phyloP scores from a whole-genome alignment of 2,329 filamentous ascomycete genomes.

The Juglanconis sp. region DNA sequence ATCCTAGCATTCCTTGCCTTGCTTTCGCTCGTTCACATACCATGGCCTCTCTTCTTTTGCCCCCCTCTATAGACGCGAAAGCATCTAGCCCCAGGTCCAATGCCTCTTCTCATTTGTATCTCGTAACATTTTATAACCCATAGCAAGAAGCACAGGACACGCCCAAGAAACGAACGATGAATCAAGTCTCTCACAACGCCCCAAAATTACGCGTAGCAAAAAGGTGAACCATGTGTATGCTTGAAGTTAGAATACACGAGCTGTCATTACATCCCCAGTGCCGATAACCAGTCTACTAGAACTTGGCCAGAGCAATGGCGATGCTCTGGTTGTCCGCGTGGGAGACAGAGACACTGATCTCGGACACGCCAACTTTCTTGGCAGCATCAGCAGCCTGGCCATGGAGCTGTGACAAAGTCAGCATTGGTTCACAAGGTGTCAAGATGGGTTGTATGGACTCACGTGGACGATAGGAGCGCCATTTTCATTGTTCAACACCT shows the following conservation, averaged over 20 bases:
- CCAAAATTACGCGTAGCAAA: background rate
- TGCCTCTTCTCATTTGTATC: background rate
- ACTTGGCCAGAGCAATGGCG: constrained; percentile 83
- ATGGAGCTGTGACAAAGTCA: constrained; percentile 64
- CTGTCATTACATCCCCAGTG: background rate
- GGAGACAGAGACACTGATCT: constrained; percentile 89
- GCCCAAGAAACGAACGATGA: background rate
- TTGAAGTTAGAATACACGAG: background rate
- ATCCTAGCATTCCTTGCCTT: too few relatives aligned
- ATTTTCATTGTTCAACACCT: constrained; percentile 76
- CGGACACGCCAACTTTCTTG: constrained; percentile 82
- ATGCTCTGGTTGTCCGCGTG: constrained; percentile 94
- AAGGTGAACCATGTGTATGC: background rate
- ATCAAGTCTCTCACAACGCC: background rate
- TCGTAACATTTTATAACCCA: constrained; percentile 4
- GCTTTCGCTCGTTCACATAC: too few relatives aligned
- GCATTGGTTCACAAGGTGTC: constrained; percentile 20
- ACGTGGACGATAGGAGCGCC: constrained; percentile 84
- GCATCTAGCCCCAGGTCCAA: background rate
- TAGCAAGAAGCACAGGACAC: background rate
- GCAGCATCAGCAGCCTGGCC: constrained; percentile 81
- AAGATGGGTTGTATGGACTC: constrained; percentile 38
- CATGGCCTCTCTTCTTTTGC: background rate
- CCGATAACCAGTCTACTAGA: constrained; percentile 45
- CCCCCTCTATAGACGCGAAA: background rate